Conservation (phyloP, 2,329 filamentous ascomycete species). For the Neonectria faginata region DNA sequence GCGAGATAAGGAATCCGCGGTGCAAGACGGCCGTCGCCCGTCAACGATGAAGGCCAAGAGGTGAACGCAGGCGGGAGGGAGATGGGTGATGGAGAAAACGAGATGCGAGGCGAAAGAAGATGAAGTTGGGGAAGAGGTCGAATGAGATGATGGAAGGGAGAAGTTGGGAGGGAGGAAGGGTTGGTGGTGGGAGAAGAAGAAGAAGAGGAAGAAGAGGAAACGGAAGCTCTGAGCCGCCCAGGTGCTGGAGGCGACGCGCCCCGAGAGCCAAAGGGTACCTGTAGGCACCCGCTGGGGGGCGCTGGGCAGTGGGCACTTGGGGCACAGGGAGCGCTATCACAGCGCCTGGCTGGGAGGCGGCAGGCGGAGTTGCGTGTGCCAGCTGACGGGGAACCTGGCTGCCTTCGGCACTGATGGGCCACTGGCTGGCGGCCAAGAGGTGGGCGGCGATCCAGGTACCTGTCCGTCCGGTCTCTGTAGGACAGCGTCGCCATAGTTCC, state of each 20-base stretch:
- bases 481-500: neutral
- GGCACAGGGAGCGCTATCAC: conserved; percentile 19
- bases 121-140: conserved; percentile 12
- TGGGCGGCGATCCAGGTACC: conserved; percentile 1
- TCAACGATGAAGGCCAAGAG: conserved; percentile 22
- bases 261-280: conserved; percentile 1
- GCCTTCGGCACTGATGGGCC: conserved; percentile 35
- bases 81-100: conserved; percentile 7
- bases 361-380: conserved; percentile 23
- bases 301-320: conserved; percentile 9
- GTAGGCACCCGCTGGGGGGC: conserved; percentile 16
- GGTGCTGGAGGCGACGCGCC: conserved; percentile 1
- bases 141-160: conserved; percentile 35
- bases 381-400: conserved; percentile 43
- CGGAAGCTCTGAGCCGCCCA: conserved; percentile 30
- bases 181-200: conserved; percentile 33
- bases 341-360: conserved; percentile 1
- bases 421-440: conserved; percentile 1
- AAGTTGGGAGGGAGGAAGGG: conserved; percentile 32
- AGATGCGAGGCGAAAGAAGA: conserved; percentile 8
- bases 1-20: conserved; percentile 44
- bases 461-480: neutral
- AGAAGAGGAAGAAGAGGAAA: conserved; percentile 33
- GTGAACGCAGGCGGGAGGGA: conserved; percentile 2
- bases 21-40: conserved; percentile 42